Base-by-base conservation (phyloP, 345 rosid species). In the Ceriops tagal region DNA sequence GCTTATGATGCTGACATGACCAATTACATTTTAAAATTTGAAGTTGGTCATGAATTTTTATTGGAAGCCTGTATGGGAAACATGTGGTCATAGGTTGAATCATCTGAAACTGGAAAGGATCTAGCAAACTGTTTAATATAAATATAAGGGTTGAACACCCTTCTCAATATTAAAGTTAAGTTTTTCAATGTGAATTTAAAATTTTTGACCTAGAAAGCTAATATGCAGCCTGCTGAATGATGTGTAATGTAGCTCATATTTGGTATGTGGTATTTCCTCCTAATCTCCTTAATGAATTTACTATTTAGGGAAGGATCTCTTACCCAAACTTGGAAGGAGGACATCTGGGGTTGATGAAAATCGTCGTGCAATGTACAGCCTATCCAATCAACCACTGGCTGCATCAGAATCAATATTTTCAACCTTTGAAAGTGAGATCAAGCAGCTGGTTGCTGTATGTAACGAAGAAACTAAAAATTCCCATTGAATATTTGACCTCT, bases 371-470 rank as follows among this genome's bases (percentile, higher is more conserved):
- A 89, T 92, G 19, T 91, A 85, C 73, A 84, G 77, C 70, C 71
- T 69, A 60, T 77, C 81, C 57, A 78, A 73, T 75, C 91, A 81
- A 72, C 86, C 82, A 18, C 63, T 58, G 16, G 79, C 73, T 31
- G 70, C 77, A 77, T 73, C 84, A 21, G 95, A 87, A 35, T 86
- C 92, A n/a, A 81, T 87, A 74, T 87, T 91, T 86, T 78, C 96
- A 58, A 89, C 97, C 37, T 91, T 89, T 35, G 96, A 91, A 74
- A 75, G 86, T 62, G 97, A 87, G 86, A 80, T 78, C 75, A 87
- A 85, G 88, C 91, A 91, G 80, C 85, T 91, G 49, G 84, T 91
- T 73, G 84, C 92, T 75, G 97, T 91, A 91, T 71, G 95, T 80
- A 55, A 70, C 73, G 3, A 47, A 53, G 30, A 43, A 71, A 52